Evolutionary conservation across 2,329 filamentous ascomycete genomes (phyloP), one percentile per base, ranked within the genome.

Genomic region (Diaporthe aspalathi): DNA sequence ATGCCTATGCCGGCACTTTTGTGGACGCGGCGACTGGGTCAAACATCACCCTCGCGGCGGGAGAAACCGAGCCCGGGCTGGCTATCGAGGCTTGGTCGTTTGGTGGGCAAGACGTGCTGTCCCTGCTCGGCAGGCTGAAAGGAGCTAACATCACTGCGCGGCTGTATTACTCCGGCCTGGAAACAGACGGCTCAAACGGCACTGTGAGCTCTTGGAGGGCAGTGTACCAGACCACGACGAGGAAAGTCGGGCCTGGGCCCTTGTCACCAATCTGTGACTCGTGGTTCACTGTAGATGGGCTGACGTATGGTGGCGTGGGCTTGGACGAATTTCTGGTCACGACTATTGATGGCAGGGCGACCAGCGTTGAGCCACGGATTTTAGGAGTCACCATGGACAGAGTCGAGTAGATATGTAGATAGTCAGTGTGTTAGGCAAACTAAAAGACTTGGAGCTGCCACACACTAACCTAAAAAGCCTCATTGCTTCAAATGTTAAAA

Each of bases 151-250:
- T 78, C 4, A 78, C 76, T 11, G 76, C 79, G 27, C 70, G 78
- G n/a, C 74, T 81, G 32, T 80, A 80, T 35, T 78, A 78, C 14
- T 76, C 77, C 9, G 79, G 78, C 0, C 75, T 81, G 40, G 77
- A 79, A 60, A 74, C 74, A 5, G 67, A 67, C 9, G 65, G 56
- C 2, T 40, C 72, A 0, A 72, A 76, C 17, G 78, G 77, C 1
- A 75, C 78, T 5, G 74, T 72, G 20, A 75, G 79, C 6, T 76
- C 72, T 4, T 80, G 80, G 73, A 80, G 79, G 68, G 79, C 77
- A 2, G 74, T 79, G 38, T 81, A 80, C 52, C 79, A 80, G 70
- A 78, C 79, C 40, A 74, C 78, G 11, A 72, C 75, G 24, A 74
- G 67, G 4, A 71, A 74, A 1, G 72, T 74, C 11, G 67, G 75